Evolutionary conservation across 352 stramenopile genomes (phyloP).

Genomic region (Vaucheria bursata): DNA sequence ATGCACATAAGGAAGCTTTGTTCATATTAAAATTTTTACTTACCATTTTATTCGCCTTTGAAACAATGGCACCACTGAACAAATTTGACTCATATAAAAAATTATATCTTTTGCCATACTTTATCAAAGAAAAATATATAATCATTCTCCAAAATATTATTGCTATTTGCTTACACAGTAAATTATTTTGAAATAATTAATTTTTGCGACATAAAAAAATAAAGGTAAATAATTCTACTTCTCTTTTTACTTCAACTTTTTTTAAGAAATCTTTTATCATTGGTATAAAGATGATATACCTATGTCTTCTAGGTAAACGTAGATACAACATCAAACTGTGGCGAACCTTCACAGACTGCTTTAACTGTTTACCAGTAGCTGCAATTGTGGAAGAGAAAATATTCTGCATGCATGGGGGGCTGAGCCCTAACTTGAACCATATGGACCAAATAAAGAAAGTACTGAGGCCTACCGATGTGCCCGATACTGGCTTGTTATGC

Average conservation of each 20-base stretch:
- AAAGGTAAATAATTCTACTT: background rate
- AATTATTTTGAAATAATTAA: background rate
- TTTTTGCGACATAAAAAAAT: background rate
- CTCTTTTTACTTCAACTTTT: background rate
- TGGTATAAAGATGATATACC: background rate
- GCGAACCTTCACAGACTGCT: conserved; percentile 68
- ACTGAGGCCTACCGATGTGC: conserved; percentile 52
- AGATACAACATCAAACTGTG: conserved; percentile 58
- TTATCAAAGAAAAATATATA: no score
- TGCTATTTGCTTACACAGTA: background rate
- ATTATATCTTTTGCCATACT: no score
- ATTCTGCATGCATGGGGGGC: conserved; percentile 95
- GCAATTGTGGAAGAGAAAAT: conserved; percentile 99
- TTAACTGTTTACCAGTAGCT: conserved; percentile 86
- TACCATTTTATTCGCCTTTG: no score
- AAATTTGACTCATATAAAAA: no score
- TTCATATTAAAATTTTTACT: no score
- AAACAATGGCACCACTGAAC: no score
- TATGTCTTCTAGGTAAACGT: conserved; percentile 38
- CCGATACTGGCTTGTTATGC: conserved; percentile 61
- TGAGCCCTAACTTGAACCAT: conserved; percentile 85
- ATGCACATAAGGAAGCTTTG: no score
- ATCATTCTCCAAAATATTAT: no score
- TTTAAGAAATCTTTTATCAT: background rate
- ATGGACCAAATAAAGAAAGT: conserved; percentile 61